Conservation (phyloP, 805 yeast species). For the Grigorovia yakushimaensis region DNA sequence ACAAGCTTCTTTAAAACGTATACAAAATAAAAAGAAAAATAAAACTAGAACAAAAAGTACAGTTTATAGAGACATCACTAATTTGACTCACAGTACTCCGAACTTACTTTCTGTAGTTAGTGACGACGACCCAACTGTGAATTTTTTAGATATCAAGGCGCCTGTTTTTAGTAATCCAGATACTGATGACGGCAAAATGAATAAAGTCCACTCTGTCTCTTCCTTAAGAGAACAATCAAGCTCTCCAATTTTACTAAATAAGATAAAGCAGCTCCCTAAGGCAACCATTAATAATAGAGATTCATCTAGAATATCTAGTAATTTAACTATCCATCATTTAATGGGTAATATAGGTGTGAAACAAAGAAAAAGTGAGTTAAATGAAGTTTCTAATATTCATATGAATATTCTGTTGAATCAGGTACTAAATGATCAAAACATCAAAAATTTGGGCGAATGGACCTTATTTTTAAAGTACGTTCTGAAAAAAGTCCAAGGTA, state of each 20-base stretch:
- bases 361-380: constrained; percentile 23
- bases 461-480: constrained; percentile 37
- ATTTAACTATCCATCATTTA: constrained; percentile 7
- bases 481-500: constrained; percentile 43
- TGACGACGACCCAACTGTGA: constrained; percentile 9
- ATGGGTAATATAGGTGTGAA: not conserved
- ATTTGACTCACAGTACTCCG: constrained; percentile 27
- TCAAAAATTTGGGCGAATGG: constrained; percentile 52
- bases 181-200: no score
- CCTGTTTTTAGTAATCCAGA: not conserved
- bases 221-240: not conserved
- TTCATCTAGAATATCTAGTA: constrained; percentile 18
- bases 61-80: constrained; percentile 17
- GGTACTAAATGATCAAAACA: constrained; percentile 47
- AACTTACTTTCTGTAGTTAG: constrained; percentile 21
- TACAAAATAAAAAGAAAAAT: constrained; percentile 48
- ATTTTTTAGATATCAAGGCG: not conserved
- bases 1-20: constrained; percentile 53
- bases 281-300: constrained; percentile 1
- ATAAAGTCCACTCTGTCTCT: not conserved
- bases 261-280: not conserved
- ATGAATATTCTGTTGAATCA: constrained; percentile 47
- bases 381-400: constrained; percentile 33
- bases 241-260: not conserved
- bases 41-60: constrained; percentile 33